phyloP scores from a whole-genome alignment of 768 basidiomycete species.

The Pleurotus giganteus region DNA sequence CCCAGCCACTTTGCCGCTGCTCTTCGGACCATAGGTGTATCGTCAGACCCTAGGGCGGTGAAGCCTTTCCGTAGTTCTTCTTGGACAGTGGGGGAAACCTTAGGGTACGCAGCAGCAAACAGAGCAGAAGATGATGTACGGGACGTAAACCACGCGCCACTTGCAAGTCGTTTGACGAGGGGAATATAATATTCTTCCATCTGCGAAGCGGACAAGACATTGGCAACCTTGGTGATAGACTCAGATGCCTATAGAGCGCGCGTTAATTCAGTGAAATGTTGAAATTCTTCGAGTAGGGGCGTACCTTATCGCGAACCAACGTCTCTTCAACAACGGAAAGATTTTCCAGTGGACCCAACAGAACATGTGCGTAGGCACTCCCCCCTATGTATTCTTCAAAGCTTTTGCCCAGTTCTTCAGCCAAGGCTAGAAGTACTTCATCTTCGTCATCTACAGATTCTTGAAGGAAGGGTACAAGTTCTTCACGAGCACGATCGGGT shows the following conservation, averaged over 20 bases:
- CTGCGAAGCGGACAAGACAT: conserved; percentile 71
- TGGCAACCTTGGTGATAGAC: conserved; percentile 88
- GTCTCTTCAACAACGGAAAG: conserved; percentile 97
- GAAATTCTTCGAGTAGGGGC: conserved; percentile 12
- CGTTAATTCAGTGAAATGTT: background rate
- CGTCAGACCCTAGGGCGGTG: conserved; percentile 79
- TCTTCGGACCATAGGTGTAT: conserved; percentile 97
- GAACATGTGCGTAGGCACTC: conserved; percentile 76
- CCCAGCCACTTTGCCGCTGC: conserved; percentile 97
- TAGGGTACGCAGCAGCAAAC: conserved; percentile 86
- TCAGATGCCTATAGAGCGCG: conserved; percentile 73
- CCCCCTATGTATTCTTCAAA: conserved; percentile 97
- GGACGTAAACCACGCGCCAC: conserved; percentile 98
- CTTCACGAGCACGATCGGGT: conserved; percentile 90
- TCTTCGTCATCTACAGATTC: conserved; percentile 99
- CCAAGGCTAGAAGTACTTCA: conserved; percentile 92
- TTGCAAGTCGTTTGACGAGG: conserved; percentile 81
- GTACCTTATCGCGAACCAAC: conserved; percentile 94
- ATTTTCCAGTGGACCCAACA: conserved; percentile 92
- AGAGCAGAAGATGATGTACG: conserved; percentile 94
- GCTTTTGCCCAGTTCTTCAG: conserved; percentile 89
- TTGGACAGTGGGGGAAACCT: conserved; percentile 68
- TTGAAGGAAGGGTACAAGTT: conserved; percentile 95
- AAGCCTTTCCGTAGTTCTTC: conserved; percentile 90
- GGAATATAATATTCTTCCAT: conserved; percentile 92